These are phyloP conservation scores for Helichrysum umbraculigerum DNA, from an alignment of 129 eudicot genomes.

Conservation along the genomic window DNA sequence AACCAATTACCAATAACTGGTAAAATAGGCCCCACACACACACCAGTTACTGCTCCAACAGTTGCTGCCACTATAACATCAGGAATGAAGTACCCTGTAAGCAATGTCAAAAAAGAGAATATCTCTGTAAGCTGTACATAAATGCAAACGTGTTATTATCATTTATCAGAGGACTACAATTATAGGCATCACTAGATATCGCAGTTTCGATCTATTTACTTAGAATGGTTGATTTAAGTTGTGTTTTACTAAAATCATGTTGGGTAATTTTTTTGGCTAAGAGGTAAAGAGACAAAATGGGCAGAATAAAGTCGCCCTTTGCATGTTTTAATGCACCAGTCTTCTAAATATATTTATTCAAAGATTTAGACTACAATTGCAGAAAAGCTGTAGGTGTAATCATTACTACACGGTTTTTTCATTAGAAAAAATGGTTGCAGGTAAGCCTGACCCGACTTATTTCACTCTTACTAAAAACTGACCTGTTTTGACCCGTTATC, in stretches of 20 bases:
- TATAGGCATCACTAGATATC: neutral
- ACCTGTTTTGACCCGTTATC: neutral
- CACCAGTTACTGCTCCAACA: constrained; percentile 66
- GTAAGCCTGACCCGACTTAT: neutral
- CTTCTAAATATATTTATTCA: neutral
- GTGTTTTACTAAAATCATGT: neutral
- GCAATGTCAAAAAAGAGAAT: constrained; percentile 4
- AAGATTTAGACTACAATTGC: neutral
- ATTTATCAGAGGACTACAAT: neutral
- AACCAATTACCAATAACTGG: constrained; percentile 75
- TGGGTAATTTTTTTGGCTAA: neutral
- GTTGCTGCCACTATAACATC: constrained; percentile 69
- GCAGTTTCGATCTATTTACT: neutral
- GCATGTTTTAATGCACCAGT: neutral
- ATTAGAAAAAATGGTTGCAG: neutral
- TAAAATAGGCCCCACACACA: constrained; percentile 76
- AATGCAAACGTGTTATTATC: neutral
- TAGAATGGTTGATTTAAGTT: constrained; percentile 10
- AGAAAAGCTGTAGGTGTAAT: neutral
- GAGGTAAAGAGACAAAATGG: neutral
- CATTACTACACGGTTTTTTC: no score
- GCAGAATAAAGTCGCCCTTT: constrained; percentile 1
- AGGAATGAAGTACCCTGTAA: constrained; percentile 75
- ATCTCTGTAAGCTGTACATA: constrained; percentile 10
- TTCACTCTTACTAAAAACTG: neutral